phyloP scores from a whole-genome alignment of 2,329 filamentous ascomycete species.

The Claviceps humidiphila region DNA sequence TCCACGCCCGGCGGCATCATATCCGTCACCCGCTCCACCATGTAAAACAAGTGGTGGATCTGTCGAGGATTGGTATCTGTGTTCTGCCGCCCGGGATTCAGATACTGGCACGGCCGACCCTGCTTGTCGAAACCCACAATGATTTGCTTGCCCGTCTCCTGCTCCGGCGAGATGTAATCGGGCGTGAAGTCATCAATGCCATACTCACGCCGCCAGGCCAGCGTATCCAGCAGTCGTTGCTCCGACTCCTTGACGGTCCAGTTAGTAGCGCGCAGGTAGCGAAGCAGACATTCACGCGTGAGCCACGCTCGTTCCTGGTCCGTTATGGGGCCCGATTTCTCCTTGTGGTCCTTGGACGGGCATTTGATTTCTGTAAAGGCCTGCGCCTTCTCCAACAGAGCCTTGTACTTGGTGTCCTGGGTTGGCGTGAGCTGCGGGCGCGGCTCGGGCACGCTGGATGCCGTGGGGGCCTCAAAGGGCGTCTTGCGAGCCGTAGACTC shows the following conservation, averaged over 20 bases:
- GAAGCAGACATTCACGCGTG: conserved; percentile 79
- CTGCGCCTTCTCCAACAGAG: conserved; percentile 57
- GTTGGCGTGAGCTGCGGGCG: conserved; percentile 55
- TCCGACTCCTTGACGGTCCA: conserved; percentile 68
- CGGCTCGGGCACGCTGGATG: conserved; percentile 42
- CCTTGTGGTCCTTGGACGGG: conserved; percentile 35
- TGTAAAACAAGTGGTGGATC: conserved; percentile 87
- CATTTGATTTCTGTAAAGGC: conserved; percentile 52
- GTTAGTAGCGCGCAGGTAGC: conserved; percentile 87
- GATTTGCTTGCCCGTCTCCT: conserved; percentile 93
- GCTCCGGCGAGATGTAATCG: conserved; percentile 85
- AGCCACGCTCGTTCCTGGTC: conserved; percentile 81
- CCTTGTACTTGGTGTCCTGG: conserved; percentile 69
- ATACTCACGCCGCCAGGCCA: conserved; percentile 85
- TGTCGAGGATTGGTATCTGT: conserved; percentile 76
- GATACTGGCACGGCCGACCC: conserved; percentile 77
- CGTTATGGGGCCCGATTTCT: conserved; percentile 49
- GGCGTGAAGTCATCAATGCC: conserved; percentile 65
- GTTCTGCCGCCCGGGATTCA: conserved; percentile 84
- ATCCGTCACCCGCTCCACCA: conserved; percentile 83
- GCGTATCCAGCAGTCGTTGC: conserved; percentile 65
- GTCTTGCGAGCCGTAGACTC: conserved; percentile 26
- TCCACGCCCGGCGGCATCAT: conserved; percentile 80
- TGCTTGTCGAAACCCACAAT: conserved; percentile 78
- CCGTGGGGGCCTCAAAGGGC: conserved; percentile 44